Evolutionary conservation across 305 asterid genomes (phyloP).

Genomic region (Caryopteris hybrid): DNA sequence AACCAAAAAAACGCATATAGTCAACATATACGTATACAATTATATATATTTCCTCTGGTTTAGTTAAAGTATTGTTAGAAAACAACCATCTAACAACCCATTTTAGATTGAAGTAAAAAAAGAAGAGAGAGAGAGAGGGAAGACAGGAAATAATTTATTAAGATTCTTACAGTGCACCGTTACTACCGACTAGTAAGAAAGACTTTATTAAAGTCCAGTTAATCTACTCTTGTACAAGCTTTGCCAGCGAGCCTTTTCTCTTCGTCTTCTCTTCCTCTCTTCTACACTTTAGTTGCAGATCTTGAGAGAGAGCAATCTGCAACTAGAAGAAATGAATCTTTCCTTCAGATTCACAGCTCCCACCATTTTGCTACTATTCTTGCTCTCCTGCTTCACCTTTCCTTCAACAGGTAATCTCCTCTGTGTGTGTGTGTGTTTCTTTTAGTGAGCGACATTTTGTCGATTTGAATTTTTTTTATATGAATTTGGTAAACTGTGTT

Average conservation of each 20-base stretch:
- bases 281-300: constrained; percentile 29
- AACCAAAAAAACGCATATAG: no score
- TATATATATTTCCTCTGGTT: no score
- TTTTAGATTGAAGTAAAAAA: background rate
- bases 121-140: background rate
- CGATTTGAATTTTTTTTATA: background rate
- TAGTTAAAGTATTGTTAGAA: no score
- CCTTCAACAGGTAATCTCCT: constrained; percentile 40
- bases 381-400: constrained; percentile 49
- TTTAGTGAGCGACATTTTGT: no score
- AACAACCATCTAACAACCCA: constrained; percentile 1
- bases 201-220: constrained; percentile 13
- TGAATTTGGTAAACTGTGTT: background rate
- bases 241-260: no score
- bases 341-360: constrained; percentile 23
- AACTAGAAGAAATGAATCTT: constrained; percentile 20
- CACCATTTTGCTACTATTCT: constrained; percentile 26
- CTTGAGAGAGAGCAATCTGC: constrained; percentile 25
- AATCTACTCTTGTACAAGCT: constrained; percentile 21
- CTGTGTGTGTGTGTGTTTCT: background rate
- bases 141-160: constrained; percentile 1
- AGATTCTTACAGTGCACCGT: background rate
- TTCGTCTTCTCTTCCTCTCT: background rate
- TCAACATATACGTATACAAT: no score
- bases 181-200: background rate